Evolutionary conservation across 73 alveolate genomes (phyloP).

Genomic region (Paramecium tetraurelia): DNA sequence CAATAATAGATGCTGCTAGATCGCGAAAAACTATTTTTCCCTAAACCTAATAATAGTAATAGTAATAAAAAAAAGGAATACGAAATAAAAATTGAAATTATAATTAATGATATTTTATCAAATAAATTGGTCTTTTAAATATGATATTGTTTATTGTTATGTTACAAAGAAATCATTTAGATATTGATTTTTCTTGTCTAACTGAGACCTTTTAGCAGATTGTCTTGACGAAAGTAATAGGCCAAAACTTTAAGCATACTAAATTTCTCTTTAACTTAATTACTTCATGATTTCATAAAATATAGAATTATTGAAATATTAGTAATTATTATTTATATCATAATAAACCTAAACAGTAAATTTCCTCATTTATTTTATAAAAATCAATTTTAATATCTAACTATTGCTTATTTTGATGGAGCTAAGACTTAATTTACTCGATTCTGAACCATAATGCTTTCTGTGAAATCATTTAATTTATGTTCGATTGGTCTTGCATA

Average conservation of each 20-base stretch:
- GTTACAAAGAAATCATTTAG: too few relatives aligned
- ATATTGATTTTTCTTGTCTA: too few relatives aligned
- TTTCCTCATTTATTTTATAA: neutral
- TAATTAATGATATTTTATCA: neutral
- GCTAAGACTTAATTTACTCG: neutral
- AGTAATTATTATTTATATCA: neutral
- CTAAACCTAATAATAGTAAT: neutral
- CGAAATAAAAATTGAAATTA: neutral
- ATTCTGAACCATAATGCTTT: neutral
- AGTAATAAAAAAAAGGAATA: neutral
- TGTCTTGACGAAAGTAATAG: neutral
- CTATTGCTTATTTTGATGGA: neutral
- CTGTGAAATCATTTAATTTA: neutral
- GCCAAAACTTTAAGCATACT: neutral
- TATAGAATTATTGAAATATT: too few relatives aligned
- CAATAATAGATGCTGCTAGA: neutral
- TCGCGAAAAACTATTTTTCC: neutral
- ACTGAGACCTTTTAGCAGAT: neutral
- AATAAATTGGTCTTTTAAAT: too few relatives aligned
- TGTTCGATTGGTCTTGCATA: too few relatives aligned
- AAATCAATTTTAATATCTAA: neutral
- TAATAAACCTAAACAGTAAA: neutral
- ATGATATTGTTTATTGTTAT: too few relatives aligned
- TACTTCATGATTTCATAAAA: too few relatives aligned
- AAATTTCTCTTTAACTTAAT: too few relatives aligned